Percentiles rank a stretch among this genome's conserved stretches.
Evolutionary conservation across 129 eudicot genomes (phyloP).

Genomic region (Ambrosia trifida): DNA sequence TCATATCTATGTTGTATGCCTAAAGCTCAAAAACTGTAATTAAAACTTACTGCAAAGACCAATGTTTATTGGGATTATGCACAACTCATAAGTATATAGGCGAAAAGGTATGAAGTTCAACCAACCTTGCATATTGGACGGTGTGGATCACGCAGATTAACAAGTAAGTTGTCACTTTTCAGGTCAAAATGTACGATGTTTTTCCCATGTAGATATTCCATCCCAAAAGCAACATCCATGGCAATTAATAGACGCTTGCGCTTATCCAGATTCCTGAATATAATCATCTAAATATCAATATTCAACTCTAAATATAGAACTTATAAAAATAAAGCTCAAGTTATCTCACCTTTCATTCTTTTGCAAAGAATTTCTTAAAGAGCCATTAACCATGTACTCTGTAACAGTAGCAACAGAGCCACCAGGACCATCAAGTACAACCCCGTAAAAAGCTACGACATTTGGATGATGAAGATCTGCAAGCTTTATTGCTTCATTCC

Average conservation of each 20-base stretch:
- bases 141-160: conserved; percentile 95
- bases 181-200: conserved; percentile 89
- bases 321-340: neutral
- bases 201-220: conserved; percentile 93
- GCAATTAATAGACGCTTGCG: conserved; percentile 84
- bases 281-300: conserved; percentile 5
- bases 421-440: conserved; percentile 93
- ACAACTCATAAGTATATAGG: conserved; percentile 2
- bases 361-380: conserved; percentile 75
- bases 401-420: conserved; percentile 92
- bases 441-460: conserved; percentile 96
- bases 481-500: conserved; percentile 92
- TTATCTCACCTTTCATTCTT: conserved; percentile 69
- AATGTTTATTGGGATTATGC: conserved; percentile 5
- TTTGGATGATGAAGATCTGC: conserved; percentile 98
- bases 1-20: neutral
- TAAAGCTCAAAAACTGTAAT: neutral
- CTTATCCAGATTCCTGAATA: conserved; percentile 75
- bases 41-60: neutral
- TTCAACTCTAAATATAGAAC: neutral
- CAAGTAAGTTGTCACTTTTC: conserved; percentile 91
- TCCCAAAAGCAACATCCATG: conserved; percentile 97
- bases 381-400: conserved; percentile 96
- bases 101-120: conserved; percentile 13
- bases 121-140: conserved; percentile 96